Evolutionary conservation across 2,329 filamentous ascomycete species (phyloP), one percentile per base, ranked within the genome.

Genomic region (Plectosphaerella plurivora): DNA sequence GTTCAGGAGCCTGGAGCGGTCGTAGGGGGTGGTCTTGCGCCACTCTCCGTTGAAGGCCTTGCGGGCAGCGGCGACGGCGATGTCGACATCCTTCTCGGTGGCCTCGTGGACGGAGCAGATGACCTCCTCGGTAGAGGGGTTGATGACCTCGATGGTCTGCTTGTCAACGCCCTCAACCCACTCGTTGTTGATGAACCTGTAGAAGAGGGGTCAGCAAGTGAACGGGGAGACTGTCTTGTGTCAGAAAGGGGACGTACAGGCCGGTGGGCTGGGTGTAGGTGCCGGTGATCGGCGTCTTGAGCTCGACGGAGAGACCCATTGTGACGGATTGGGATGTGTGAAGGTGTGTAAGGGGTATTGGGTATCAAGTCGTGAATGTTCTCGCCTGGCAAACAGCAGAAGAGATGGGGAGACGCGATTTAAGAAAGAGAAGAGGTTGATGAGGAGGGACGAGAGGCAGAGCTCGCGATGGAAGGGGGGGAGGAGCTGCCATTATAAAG

Each of bases 101-200:
- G 87, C 92, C 75, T 96, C 91, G 68, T 83, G 76, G 62, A 96
- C 89, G 51, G 85, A 86, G 78, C 79, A 82, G 76, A 96, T 95
- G 65, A 90, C 83, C 72, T 91, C 85, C 73, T 96, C 92, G 59
- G 83, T 90, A 59, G 87, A 66, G 55, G 91, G 91, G 82, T 96
- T 96, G 79, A 94, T 87, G 71, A 91, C 88, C 74, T 96, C 91
- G 67, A 96, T 94, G 61, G 87, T 91, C 82, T 90, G 87, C 76
- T 91, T 91, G 63, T 96, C 89, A 58, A 88, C 85, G 68, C 84
- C 80, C 71, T 88, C 84, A 59, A 95, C 83, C 75, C 87, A 97
- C 73, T 97, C 88, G 72, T 93, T 92, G 82, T 94, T 92, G 82
- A 96, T 94, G 81, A 90, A 94, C 56, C 87, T 90, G 64, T 10